Conservation (phyloP, 495 filamentous ascomycete species). For the Astrothelium subdiscretum region DNA sequence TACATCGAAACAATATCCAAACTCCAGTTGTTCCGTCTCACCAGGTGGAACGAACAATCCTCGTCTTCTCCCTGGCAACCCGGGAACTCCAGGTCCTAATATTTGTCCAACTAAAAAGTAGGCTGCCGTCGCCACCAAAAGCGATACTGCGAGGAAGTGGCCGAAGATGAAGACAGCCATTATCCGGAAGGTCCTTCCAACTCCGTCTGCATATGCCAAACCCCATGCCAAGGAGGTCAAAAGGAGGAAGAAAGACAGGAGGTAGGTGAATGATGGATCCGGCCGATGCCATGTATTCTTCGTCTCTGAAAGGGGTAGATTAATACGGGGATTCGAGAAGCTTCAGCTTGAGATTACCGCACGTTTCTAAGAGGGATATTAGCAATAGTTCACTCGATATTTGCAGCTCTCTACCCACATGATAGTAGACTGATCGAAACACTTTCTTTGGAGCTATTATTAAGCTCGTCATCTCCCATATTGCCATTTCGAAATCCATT, state of each 20-base stretch:
- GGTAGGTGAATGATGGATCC: constrained; percentile 67
- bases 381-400: background rate
- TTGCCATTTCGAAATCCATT: constrained; percentile 49
- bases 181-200: constrained; percentile 46
- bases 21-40: constrained; percentile 50
- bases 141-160: constrained; percentile 53
- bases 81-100: constrained; percentile 44
- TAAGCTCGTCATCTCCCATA: constrained; percentile 68
- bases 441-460: constrained; percentile 68
- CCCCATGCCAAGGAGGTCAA: constrained; percentile 66
- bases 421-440: constrained; percentile 65
- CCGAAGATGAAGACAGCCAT: constrained; percentile 53
- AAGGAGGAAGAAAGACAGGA: constrained; percentile 61
- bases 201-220: constrained; percentile 50
- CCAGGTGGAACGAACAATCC: constrained; percentile 47
- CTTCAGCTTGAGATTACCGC: constrained; percentile 16
- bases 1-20: constrained; percentile 73
- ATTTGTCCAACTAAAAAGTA: constrained; percentile 55
- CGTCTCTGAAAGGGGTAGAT: constrained; percentile 41
- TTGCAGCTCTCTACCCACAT: constrained; percentile 37
- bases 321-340: background rate
- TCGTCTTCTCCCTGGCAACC: constrained; percentile 37
- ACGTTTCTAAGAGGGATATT: constrained; percentile 45
- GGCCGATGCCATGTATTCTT: constrained; percentile 69
- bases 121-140: constrained; percentile 48